Conservation (phyloP, 495 filamentous ascomycete genomes). For the Xylaria longipes region DNA sequence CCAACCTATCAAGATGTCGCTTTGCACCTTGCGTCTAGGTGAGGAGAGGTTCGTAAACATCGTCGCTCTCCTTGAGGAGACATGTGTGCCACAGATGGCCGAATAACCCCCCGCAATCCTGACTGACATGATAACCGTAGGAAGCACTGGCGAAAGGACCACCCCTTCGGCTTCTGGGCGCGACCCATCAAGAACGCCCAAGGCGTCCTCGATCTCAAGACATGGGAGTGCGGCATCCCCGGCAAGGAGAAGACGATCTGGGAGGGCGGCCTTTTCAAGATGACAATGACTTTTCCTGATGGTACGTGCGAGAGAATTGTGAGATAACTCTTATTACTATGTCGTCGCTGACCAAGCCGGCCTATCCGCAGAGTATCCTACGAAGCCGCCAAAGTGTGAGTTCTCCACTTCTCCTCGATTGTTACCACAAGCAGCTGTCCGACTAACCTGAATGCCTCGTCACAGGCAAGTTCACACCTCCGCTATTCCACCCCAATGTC, state of each 20-base stretch:
- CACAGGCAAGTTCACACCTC: slow-evolving; percentile 93
- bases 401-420: slow-evolving; percentile 23
- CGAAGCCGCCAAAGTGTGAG: slow-evolving; percentile 97
- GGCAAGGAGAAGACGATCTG: slow-evolving; percentile 95
- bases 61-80: background rate
- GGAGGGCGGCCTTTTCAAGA: slow-evolving; percentile 95
- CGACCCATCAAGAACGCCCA: slow-evolving; percentile 79
- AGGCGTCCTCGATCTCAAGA: slow-evolving; percentile 88
- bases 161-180: slow-evolving; percentile 97
- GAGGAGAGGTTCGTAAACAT: slow-evolving; percentile 77
- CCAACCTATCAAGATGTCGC: slow-evolving; percentile 65
- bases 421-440: slow-evolving; percentile 23
- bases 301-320: slow-evolving; percentile 63
- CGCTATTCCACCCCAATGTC: slow-evolving; percentile 98
- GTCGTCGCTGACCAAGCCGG: slow-evolving; percentile 35
- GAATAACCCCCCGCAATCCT: background rate
- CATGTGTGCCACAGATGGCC: background rate
- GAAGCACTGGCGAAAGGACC: slow-evolving; percentile 95
- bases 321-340: slow-evolving; percentile 10
- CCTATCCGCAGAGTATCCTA: slow-evolving; percentile 81
- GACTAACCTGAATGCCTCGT: slow-evolving; percentile 34
- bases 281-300: slow-evolving; percentile 91
- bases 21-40: slow-evolving; percentile 85
- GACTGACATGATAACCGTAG: slow-evolving; percentile 54
- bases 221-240: slow-evolving; percentile 95